A percentile compares a stretch with the other conserved stretches of the same genome.
These are phyloP conservation scores for Aspergillus sojae DNA, from an alignment of 2,329 filamentous ascomycete genomes.

Conservation along the genomic window DNA sequence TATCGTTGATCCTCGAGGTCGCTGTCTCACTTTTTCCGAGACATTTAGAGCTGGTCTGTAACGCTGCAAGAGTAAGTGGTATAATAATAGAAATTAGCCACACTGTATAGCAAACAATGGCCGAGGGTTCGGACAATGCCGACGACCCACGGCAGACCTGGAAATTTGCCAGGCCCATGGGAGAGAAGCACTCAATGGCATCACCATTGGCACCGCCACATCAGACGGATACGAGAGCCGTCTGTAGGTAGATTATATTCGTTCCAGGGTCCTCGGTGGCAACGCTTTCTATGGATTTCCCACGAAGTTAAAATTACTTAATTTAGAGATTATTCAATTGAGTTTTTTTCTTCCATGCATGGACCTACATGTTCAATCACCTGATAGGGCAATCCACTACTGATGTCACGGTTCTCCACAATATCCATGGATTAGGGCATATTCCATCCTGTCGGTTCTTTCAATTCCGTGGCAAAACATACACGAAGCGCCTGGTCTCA, in stretches of 20 bases:
- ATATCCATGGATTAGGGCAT: background rate
- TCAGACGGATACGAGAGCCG: background rate
- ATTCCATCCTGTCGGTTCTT: background rate
- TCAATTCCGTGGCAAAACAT: background rate
- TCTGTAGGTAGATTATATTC: background rate
- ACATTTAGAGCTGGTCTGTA: background rate
- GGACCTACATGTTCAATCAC: background rate
- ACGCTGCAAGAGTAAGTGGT: background rate
- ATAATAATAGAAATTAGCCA: slow-evolving; percentile 5
- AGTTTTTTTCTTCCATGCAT: background rate
- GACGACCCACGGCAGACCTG: background rate
- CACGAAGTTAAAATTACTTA: background rate
- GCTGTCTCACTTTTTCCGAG: background rate
- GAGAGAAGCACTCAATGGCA: background rate
- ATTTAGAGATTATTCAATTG: background rate
- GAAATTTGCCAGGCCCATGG: background rate
- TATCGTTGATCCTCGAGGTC: background rate
- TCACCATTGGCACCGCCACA: background rate
- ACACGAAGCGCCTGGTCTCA: background rate
- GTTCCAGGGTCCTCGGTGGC: background rate
- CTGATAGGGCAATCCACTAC: background rate
- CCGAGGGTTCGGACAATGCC: background rate
- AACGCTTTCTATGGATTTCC: background rate
- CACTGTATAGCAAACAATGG: background rate
- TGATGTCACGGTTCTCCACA: background rate